phyloP scores from a whole-genome alignment of 2,329 filamentous ascomycete species.

The Pseudocercospora musae region DNA sequence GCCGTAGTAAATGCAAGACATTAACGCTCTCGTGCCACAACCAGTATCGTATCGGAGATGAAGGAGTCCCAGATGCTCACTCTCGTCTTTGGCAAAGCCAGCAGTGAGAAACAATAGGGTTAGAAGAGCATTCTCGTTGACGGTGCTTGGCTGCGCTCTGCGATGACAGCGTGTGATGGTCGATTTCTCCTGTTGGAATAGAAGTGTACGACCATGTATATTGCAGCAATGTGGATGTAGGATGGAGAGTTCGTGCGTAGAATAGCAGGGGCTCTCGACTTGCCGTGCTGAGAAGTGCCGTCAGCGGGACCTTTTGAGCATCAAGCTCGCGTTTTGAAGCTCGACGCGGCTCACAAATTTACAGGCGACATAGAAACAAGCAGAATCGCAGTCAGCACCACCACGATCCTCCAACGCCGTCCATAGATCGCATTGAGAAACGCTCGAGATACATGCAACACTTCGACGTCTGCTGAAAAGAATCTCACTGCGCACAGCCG shows the following conservation, averaged over 20 bases:
- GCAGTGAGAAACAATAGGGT: too few relatives aligned
- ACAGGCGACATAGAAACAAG: neutral
- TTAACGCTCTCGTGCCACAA: too few relatives aligned
- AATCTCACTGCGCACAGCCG: constrained; percentile 8
- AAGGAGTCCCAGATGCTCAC: too few relatives aligned
- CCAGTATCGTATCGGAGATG: too few relatives aligned
- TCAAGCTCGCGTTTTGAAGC: neutral
- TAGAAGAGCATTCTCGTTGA: too few relatives aligned
- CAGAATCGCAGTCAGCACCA: neutral
- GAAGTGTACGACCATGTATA: too few relatives aligned
- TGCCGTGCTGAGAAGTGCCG: neutral
- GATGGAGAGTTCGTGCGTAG: neutral
- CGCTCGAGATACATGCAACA: neutral
- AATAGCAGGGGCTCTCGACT: too few relatives aligned
- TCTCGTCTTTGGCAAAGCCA: too few relatives aligned
- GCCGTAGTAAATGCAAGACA: too few relatives aligned
- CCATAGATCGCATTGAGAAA: neutral
- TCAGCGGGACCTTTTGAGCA: neutral
- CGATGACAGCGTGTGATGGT: too few relatives aligned
- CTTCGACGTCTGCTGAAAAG: neutral
- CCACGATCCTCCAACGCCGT: neutral
- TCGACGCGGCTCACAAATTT: constrained; percentile 3
- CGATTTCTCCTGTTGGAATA: too few relatives aligned
- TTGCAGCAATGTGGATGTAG: neutral
- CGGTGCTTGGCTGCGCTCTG: too few relatives aligned